Evolutionary conservation across 768 basidiomycete species (phyloP).

Genomic region (Mycena sanguinolenta): DNA sequence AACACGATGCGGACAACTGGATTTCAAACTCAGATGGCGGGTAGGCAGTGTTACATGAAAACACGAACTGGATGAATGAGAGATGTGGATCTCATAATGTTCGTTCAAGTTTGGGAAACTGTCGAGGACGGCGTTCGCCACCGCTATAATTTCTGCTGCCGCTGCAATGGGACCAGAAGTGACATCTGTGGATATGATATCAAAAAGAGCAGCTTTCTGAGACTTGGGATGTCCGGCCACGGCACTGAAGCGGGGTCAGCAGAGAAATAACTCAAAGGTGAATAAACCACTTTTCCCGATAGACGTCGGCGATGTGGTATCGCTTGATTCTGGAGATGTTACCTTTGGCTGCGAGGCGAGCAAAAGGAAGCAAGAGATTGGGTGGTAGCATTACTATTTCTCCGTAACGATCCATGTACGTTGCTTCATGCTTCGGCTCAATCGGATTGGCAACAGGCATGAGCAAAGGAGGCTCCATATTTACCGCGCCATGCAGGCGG

Average conservation of each 20-base stretch:
- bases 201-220: conserved; percentile 83
- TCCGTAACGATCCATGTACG: conserved; percentile 85
- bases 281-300: conserved; percentile 69
- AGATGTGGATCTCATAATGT: conserved; percentile 82
- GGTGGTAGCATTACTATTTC: conserved; percentile 82
- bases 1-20: conserved; percentile 78
- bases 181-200: conserved; percentile 85
- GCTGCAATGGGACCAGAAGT: conserved; percentile 74
- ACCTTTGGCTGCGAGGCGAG: conserved; percentile 82
- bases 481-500: conserved; percentile 90
- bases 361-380: conserved; percentile 81
- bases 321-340: conserved; percentile 82
- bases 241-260: conserved; percentile 53
- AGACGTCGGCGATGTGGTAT: conserved; percentile 83
- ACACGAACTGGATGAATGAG: conserved; percentile 79
- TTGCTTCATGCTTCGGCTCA: conserved; percentile 75
- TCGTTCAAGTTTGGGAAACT: conserved; percentile 78
- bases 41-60: background rate
- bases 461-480: conserved; percentile 88
- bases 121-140: conserved; percentile 76
- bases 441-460: conserved; percentile 76
- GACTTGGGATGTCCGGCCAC: conserved; percentile 81
- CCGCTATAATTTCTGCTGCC: conserved; percentile 79
- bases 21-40: conserved; percentile 22
- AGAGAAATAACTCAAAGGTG: background rate